Base-by-base conservation (phyloP, 1,139 yeast genomes). In the Pichia sp. region DNA sequence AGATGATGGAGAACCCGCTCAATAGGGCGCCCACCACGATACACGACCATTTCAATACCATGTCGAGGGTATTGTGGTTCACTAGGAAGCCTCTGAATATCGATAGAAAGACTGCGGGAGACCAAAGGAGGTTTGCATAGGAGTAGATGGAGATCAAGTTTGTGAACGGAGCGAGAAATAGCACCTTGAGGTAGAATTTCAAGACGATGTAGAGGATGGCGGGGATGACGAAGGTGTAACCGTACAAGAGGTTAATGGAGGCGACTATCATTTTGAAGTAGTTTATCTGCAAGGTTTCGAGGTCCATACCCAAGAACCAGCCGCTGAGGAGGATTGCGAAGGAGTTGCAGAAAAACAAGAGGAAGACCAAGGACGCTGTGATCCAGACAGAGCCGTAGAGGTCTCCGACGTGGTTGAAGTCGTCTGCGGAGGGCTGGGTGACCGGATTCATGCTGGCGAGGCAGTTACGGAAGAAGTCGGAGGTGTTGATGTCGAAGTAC, bases 311-410 rank as follows among this genome's bases (percentile, higher is more conserved):
- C 27, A 53, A 46, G 44, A 66, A 56, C 64, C 64, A 62, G 31
- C 73, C 73, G 9, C 77, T 73, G 58, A 79, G 73, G 69, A 69
- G 75, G 56, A 87, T 88, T 63, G 73, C 80, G 63, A 67, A 75
- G 42, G 96, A 86, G 42, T 88, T 80, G 53, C 91, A 78, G 57
- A 88, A 85, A 71, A 88, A 89, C 68, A 88, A 75, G 46, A 84
- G 74, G 60, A 87, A 83, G 1, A 87, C 82, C 53, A 87, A 79
- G 0, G 95, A 85, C 0, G 90, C 89, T 12, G 91, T 85, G 48
- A 89, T 83, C 96, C 96, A 89, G 47, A 88, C 74, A 31, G 91
- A 87, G 1, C 96, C 96, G 65, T 88, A 89, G 52, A 89, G 71
- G 65, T 89, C 96, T 2, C 84, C 76, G 5, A 71, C 68, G 12